phyloP scores from a whole-genome alignment of 2,329 filamentous ascomycete genomes.

The Aspergillus sp. region DNA sequence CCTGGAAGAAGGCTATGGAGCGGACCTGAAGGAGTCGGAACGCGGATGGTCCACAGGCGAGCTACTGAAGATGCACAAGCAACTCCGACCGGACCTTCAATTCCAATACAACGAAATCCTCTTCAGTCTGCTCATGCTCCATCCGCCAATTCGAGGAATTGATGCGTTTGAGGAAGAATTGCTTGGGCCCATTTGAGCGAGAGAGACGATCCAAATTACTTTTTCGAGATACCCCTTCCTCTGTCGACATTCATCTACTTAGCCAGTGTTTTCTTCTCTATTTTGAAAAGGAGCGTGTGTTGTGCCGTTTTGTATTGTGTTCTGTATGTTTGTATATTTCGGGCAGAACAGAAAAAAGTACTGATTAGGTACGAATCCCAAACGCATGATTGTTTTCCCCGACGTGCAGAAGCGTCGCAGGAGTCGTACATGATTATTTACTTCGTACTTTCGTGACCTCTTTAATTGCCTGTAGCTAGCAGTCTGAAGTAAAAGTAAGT shows the following conservation, averaged over 20 bases:
- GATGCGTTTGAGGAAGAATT: conserved; percentile 38
- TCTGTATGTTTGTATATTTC: too few relatives aligned
- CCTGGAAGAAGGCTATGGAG: conserved; percentile 38
- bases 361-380: too few relatives aligned
- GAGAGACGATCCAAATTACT: background rate
- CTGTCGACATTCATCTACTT: background rate
- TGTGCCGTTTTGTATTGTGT: too few relatives aligned
- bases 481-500: too few relatives aligned
- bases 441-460: too few relatives aligned
- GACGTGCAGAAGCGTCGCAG: too few relatives aligned
- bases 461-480: too few relatives aligned
- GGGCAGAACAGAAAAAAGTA: too few relatives aligned
- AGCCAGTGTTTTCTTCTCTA: too few relatives aligned
- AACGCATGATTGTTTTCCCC: too few relatives aligned
- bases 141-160: conserved; percentile 33
- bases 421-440: too few relatives aligned
- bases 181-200: background rate
- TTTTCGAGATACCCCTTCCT: background rate
- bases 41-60: conserved; percentile 42
- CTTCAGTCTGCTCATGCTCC: conserved; percentile 39
- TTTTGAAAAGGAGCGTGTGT: too few relatives aligned
- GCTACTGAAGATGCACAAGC: conserved; percentile 37
- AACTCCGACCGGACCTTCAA: conserved; percentile 38
- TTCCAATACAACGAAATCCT: conserved; percentile 45
- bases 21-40: conserved; percentile 37